Conservation (phyloP, 306 rosid genomes). For the Begonia loranthoides region DNA sequence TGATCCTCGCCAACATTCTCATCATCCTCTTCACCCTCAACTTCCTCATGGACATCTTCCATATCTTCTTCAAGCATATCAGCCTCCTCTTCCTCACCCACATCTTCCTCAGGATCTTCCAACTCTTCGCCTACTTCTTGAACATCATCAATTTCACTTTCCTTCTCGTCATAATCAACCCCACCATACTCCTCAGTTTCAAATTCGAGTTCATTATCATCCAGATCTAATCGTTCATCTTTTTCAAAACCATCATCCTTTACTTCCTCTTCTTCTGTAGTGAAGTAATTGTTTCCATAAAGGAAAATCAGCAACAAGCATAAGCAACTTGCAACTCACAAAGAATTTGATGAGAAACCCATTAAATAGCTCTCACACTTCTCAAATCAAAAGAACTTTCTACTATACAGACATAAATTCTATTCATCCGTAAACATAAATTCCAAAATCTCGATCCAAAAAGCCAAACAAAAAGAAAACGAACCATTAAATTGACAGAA, state of each 20-base stretch:
- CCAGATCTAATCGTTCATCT: constrained; percentile 85
- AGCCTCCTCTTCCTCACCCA: not conserved
- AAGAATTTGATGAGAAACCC: constrained; percentile 10
- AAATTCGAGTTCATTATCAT: constrained; percentile 91
- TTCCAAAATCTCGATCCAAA: too few species aligned
- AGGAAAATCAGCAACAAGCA: constrained; percentile 20
- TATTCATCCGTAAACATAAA: not conserved
- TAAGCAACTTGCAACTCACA: constrained; percentile 2
- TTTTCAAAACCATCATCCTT: constrained; percentile 79
- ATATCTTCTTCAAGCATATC: not conserved
- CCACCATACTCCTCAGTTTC: constrained; percentile 20
- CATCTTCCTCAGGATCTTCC: not conserved
- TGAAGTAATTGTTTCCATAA: constrained; percentile 16
- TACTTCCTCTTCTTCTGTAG: constrained; percentile 81
- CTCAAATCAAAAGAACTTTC: not conserved
- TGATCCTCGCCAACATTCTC: constrained; percentile 15
- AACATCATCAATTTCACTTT: not conserved
- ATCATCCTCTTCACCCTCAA: constrained; percentile 26
- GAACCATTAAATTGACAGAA: too few species aligned
- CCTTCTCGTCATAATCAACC: constrained; percentile 1
- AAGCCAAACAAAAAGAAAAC: too few species aligned
- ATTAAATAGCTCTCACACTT: constrained; percentile 7
- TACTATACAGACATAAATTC: not conserved
- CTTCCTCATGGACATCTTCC: constrained; percentile 22
- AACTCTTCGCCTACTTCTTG: not conserved